Evolutionary conservation across 2,329 filamentous ascomycete genomes (phyloP).

Genomic region (Thielaviopsis euricoi): DNA sequence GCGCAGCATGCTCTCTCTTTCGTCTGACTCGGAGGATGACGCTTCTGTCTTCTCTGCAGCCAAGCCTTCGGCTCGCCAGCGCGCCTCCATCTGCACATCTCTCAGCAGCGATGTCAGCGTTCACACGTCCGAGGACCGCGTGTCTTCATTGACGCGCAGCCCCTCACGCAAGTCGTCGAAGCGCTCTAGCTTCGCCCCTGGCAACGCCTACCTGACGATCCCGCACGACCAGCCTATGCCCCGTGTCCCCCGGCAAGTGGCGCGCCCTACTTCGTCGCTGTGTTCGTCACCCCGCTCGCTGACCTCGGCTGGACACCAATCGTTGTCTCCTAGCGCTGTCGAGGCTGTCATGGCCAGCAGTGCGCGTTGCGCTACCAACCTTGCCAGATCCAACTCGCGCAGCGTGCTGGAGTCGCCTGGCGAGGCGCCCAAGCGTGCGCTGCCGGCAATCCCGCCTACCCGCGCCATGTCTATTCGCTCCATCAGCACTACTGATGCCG

Average conservation of each 20-base stretch:
- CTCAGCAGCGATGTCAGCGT: constrained; percentile 9
- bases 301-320: constrained; percentile 1
- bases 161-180: constrained; percentile 22
- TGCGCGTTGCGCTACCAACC: constrained; percentile 1
- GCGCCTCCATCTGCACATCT: constrained; percentile 10
- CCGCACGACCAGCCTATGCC: constrained; percentile 16
- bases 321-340: neutral
- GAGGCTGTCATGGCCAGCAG: neutral
- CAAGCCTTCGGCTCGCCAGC: constrained; percentile 8
- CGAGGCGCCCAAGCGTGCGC: constrained; percentile 9
- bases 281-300: constrained; percentile 16
- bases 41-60: constrained; percentile 14
- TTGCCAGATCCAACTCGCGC: constrained; percentile 1
- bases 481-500: constrained; percentile 22
- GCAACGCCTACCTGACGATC: constrained; percentile 27
- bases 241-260: constrained; percentile 1
- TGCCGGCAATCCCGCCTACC: constrained; percentile 5
- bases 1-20: constrained; percentile 39
- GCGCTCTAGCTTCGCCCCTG: constrained; percentile 24
- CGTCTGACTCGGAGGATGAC: constrained; percentile 40
- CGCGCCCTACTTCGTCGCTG: constrained; percentile 11
- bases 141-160: neutral
- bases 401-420: neutral
- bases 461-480: constrained; percentile 10
- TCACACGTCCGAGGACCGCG: constrained; percentile 7